phyloP scores from a whole-genome alignment of 306 rosid genomes.

The Rosa chinensis region DNA sequence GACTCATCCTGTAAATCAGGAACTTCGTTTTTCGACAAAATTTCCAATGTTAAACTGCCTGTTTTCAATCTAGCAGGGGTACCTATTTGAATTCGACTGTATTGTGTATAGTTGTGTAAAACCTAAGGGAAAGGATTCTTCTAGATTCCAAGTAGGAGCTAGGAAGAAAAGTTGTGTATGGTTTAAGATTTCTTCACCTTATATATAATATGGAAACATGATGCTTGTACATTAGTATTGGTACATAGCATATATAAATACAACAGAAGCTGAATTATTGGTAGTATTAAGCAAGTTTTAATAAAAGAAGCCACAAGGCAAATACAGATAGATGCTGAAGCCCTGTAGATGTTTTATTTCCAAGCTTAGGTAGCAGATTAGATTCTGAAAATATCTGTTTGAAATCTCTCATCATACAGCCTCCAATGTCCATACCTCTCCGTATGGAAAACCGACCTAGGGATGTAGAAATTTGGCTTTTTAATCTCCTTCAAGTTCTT shows the following conservation, averaged over 20 bases:
- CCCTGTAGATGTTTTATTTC: not conserved
- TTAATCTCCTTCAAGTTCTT: conserved; percentile 49
- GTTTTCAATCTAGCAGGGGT: not conserved
- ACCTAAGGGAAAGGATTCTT: not conserved
- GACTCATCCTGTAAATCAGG: not conserved
- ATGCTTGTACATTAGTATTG: not conserved
- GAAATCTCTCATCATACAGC: conserved; percentile 87
- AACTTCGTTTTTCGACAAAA: not conserved
- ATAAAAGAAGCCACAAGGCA: not conserved
- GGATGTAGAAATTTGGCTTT: conserved; percentile 50
- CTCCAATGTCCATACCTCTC: conserved; percentile 81
- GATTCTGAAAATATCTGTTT: conserved; percentile 78
- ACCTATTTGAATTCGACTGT: not conserved
- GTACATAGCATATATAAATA: not conserved
- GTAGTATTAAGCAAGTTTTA: not conserved
- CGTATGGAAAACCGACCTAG: conserved; percentile 41
- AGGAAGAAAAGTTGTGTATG: not conserved
- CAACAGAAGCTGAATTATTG: conserved; percentile 11
- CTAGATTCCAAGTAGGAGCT: not conserved
- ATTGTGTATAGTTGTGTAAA: not conserved
- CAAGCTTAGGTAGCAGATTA: conserved; percentile 29
- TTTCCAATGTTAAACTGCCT: not conserved
- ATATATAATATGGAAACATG: not conserved
- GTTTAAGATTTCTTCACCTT: not conserved
- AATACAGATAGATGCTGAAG: conserved; percentile 16